Base-by-base conservation (phyloP, 129 eudicot genomes). In the Helianthus tuberosus region DNA sequence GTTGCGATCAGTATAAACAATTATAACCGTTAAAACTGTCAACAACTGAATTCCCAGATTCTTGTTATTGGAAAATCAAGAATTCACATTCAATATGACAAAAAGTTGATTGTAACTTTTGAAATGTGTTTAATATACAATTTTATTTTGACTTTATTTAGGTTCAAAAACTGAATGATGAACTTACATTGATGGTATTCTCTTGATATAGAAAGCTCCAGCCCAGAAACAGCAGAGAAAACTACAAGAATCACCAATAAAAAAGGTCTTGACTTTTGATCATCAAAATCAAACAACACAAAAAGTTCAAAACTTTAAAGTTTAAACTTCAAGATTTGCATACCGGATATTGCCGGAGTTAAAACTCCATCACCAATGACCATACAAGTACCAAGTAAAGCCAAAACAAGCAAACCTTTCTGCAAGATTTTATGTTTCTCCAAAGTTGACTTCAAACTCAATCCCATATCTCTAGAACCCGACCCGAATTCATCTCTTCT, bases 291-390 rank as follows among this genome's bases (percentile, higher is more conserved):
- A 9, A 73, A 27, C 1, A 50, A 61, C 29, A 50, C 65, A n/a
- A 54, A 69, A 58, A 61, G 13, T 32, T 2, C 13, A 66, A 74
- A 47, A 6, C 38, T 20, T 0, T 14, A 20, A 57, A 27, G 5
- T 25, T 6, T 11, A 12, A 27, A 25, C 9, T 9, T 50, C 12
- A 67, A 49, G 17, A 73, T 3, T 59, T 36, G 16, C 61, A 25
- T 78, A 91, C 97, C 97, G 46, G 94, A 88, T 48, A 91, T 84
- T 13, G 95, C 97, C 6, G 97, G 97, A 4, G 95, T 91, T 41
- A 91, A 88, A 68, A 91, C 97, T 15, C 97, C 97, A 77, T 91
- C 97, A 0, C 97, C 97, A 25, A 91, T 91, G 78, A 91, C 97
- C 97, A 91, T 91, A 76, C 97, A 88, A 84, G 97, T 84, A 68